Conservation (phyloP, 1,284 basidiomycete species). For the Sanguinoderma infundibulare region DNA sequence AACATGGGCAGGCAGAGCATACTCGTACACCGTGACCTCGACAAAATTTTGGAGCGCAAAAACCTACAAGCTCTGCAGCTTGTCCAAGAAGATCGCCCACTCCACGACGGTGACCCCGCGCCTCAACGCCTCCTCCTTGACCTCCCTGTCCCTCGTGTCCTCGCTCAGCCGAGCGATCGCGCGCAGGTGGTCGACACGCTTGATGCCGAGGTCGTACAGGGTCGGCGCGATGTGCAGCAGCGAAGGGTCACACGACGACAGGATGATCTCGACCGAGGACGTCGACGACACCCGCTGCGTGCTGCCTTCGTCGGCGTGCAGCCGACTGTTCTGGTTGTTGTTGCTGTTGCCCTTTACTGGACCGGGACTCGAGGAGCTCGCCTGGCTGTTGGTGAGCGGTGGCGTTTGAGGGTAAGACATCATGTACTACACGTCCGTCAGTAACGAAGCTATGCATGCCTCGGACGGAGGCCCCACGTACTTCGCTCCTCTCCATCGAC, state of each 20-base stretch:
- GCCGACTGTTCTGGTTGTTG: conserved; percentile 12
- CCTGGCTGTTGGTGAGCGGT: conserved; percentile 32
- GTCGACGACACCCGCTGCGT: conserved; percentile 35
- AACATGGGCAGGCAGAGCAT: neutral
- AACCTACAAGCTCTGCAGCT: conserved; percentile 36
- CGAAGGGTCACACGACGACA: conserved; percentile 61
- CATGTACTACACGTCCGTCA: conserved; percentile 25
- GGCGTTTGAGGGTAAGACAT: conserved; percentile 36
- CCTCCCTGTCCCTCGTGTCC: conserved; percentile 65
- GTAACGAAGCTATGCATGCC: neutral
- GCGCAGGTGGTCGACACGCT: conserved; percentile 58
- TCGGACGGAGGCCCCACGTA: conserved; percentile 4
- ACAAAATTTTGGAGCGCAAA: neutral
- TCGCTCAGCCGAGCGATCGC: conserved; percentile 63
- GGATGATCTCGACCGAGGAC: conserved; percentile 52
- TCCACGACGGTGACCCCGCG: conserved; percentile 71
- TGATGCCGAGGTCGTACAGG: conserved; percentile 59
- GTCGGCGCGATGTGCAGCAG: conserved; percentile 61
- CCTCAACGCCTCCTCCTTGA: conserved; percentile 67
- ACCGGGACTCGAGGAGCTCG: conserved; percentile 29
- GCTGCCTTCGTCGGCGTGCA: neutral
- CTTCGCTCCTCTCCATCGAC: conserved; percentile 29
- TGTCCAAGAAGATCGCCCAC: conserved; percentile 78
- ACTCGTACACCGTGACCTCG: neutral
- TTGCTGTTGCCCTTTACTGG: neutral